Percentiles rank a stretch among this genome's conserved stretches.
Conservation (phyloP, 768 basidiomycete genomes). For the Boletus huronensis region DNA sequence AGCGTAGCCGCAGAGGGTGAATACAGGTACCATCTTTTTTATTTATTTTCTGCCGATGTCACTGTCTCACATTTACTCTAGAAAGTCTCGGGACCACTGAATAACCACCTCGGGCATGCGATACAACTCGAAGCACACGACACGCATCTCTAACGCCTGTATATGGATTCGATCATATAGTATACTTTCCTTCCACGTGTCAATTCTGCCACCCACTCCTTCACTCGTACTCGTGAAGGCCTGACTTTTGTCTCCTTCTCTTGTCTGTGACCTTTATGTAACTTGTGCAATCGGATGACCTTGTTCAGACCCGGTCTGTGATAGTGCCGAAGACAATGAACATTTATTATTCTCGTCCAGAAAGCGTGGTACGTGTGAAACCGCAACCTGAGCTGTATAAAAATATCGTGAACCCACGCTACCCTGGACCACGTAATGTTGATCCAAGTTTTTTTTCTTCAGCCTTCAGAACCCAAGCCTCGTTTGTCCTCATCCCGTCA, state of each 20-base stretch:
- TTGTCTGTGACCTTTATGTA: slow-evolving; percentile 14
- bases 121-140: neutral
- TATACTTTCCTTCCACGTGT: slow-evolving; percentile 6
- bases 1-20: slow-evolving; percentile 92
- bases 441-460: neutral
- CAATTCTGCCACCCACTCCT: slow-evolving; percentile 1
- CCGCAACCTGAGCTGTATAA: neutral
- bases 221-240: neutral
- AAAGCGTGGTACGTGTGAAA: neutral
- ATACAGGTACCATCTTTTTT: slow-evolving; percentile 59
- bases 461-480: too few species aligned
- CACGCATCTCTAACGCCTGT: slow-evolving; percentile 4
- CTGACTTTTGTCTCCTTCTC: neutral
- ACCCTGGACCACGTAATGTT: neutral
- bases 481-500: neutral
- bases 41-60: neutral
- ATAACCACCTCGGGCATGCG: neutral
- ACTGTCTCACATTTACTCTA: slow-evolving; percentile 26
- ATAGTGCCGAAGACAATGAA: neutral
- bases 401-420: neutral
- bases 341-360: neutral
- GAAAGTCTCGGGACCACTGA: slow-evolving; percentile 91
- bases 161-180: slow-evolving; percentile 13
- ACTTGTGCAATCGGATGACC: slow-evolving; percentile 1
- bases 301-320: neutral